A percentile compares a stretch with the other conserved stretches of the same genome.
phyloP scores from a whole-genome alignment of 805 yeast species.

The Phaffomyces antillensis region DNA sequence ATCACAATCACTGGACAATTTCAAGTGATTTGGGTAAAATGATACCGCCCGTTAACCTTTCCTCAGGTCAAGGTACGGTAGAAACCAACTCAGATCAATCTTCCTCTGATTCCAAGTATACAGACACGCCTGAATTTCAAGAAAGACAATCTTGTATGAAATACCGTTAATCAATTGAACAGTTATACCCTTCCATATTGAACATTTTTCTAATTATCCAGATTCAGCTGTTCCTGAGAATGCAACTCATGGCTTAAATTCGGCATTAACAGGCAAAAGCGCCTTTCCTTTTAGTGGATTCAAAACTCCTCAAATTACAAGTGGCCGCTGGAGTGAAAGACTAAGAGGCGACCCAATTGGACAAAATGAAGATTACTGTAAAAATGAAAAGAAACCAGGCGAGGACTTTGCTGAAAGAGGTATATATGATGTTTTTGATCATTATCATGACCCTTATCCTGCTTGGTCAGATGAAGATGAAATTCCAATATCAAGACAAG shows the following conservation, averaged over 20 bases:
- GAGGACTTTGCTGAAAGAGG: constrained; percentile 33
- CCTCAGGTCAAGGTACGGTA: neutral
- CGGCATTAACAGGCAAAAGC: constrained; percentile 25
- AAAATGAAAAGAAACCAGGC: constrained; percentile 24
- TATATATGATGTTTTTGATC: constrained; percentile 36
- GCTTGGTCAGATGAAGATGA: constrained; percentile 36
- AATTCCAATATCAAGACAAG: constrained; percentile 43
- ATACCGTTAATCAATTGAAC: constrained; percentile 3
- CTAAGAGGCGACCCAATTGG: constrained; percentile 27
- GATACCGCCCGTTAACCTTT: neutral
- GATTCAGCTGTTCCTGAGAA: constrained; percentile 6
- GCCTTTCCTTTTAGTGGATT: constrained; percentile 84
- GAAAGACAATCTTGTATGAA: constrained; percentile 14
- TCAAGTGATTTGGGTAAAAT: too few species aligned
- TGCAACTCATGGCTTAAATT: constrained; percentile 16
- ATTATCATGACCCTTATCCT: constrained; percentile 43
- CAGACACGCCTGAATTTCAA: constrained; percentile 25
- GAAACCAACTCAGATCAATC: constrained; percentile 2
- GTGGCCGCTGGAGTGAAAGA: constrained; percentile 51
- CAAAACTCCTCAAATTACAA: constrained; percentile 88
- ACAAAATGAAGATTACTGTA: constrained; percentile 9
- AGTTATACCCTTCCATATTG: neutral
- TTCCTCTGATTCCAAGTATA: constrained; percentile 20
- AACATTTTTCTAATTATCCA: too few species aligned
- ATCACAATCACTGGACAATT: too few species aligned